Evolutionary conservation across 176 grass and related monocot genomes (phyloP).

Genomic region (Sorghum bicolor): Sorghum_bicolor_NCBIv3 NC_012879.2:8054501-8055000

Average conservation of each 20-base stretch:
- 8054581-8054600: neutral
- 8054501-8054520: no score
- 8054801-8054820: neutral
- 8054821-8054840: neutral
- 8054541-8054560: neutral
- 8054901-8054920: constrained; percentile 10
- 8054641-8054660: neutral
- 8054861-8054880: neutral
- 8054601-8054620: constrained; percentile 13
- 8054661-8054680: neutral
- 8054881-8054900: neutral
- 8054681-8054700: neutral
- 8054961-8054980: no score
- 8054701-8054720: neutral
- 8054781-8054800: neutral
- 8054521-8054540: neutral
- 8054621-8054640: neutral
- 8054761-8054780: neutral
- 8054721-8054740: neutral
- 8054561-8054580: neutral
- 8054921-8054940: constrained; percentile 35
- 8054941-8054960: constrained; percentile 21
- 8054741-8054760: neutral
- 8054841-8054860: neutral
- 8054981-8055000: no score